These are phyloP conservation scores for Podospora appendiculata DNA, from an alignment of 495 filamentous ascomycete genomes.

Conservation along the genomic window DNA sequence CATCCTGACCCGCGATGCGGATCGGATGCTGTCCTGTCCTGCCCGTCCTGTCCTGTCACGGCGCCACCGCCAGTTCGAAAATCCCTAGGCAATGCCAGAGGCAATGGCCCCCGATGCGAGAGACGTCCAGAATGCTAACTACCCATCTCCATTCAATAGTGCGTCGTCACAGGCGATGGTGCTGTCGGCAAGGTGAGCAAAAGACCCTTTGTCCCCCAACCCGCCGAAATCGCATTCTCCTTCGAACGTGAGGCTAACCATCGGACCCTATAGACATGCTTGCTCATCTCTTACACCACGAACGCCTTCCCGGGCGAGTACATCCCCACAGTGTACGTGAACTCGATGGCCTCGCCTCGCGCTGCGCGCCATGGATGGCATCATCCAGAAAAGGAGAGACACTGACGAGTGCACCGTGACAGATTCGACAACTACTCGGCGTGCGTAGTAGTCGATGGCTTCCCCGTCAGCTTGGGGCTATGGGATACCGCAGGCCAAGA, in stretches of 20 bases:
- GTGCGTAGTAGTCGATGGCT: constrained; percentile 96
- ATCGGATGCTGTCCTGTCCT: no score
- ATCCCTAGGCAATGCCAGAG: neutral
- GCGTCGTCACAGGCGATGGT: constrained; percentile 97
- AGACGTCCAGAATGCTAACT: constrained; percentile 11
- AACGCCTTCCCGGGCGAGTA: constrained; percentile 99
- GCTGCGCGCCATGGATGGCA: no score
- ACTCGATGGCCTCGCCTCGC: constrained; percentile 1
- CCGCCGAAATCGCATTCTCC: constrained; percentile 1
- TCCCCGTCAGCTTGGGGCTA: constrained; percentile 90
- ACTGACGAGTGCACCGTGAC: constrained; percentile 21
- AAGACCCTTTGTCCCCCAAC: constrained; percentile 2
- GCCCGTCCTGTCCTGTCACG: no score
- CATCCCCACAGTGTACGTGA: constrained; percentile 92
- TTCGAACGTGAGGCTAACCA: constrained; percentile 16
- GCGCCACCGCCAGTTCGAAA: neutral
- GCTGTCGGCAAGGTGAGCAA: constrained; percentile 87
- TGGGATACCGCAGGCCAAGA: constrained; percentile 99
- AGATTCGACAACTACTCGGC: constrained; percentile 99
- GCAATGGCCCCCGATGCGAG: neutral
- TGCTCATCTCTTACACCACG: constrained; percentile 97
- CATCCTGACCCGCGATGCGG: no score
- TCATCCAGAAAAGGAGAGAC: constrained; percentile 48
- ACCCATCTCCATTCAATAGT: constrained; percentile 45
- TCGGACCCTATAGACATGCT: constrained; percentile 69